Base-by-base conservation (phyloP, 1,284 basidiomycete species). In the Tilletia setariae region DNA sequence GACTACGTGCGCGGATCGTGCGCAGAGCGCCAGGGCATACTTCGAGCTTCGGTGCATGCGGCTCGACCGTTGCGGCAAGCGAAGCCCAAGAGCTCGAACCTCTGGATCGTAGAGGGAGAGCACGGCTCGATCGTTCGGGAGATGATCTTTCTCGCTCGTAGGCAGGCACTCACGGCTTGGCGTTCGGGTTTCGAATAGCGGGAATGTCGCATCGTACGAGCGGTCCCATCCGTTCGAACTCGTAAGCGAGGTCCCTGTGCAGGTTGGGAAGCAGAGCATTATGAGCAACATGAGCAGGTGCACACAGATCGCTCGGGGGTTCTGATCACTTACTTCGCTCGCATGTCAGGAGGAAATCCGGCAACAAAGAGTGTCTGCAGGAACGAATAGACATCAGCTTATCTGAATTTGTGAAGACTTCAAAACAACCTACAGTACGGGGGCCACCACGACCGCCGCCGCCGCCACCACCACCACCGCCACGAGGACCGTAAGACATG, bases 161-260 rank as follows among this genome's bases (percentile, higher is more conserved):
- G 21, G 11, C 21, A 53, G 51, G 43, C 8, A 68, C 67, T 65
- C 63, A 68, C 21, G 73, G 73, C 3, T 73, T 75, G 3, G 76
- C 71, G 8, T 66, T 68, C 46, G 74, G 67, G 62, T 70, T 75
- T 47, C 73, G 74, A 21, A 75, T 70, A 9, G 78, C 75, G 11
- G 78, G 78, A 42, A 79, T 79, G 63, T 79, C 78, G 69, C 78
- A 79, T 23, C 78, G 78, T 9, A 79, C 71, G 40, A 79, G 56
- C 1, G 73, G 75, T 4, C 78, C 78, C 70, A 76, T 64, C 56
- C 67, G 67, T 66, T 79, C 78, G 43, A 79, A 79, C 59, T 79
- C 76, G 70, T 77, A 77, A 1, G 76, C 78, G 0, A 79, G 74
- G 28, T 79, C 78, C 66, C 77, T 61, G 56, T 25, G 21, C 3